phyloP scores from a whole-genome alignment of 1,284 basidiomycete species.

The Papiliotrema nemorosa region DNA sequence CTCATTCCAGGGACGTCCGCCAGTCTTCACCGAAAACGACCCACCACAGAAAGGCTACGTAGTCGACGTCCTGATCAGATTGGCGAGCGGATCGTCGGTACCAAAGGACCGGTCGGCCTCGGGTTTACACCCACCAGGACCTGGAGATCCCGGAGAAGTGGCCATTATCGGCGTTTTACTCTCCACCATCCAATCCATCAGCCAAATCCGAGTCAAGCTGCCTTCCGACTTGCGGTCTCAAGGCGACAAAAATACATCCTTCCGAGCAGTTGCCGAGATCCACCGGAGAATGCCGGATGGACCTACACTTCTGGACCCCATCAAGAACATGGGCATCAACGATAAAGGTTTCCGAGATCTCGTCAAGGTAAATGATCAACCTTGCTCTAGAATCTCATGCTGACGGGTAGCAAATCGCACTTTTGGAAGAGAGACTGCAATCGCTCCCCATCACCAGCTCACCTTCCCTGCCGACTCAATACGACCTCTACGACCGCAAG shows the following conservation, averaged over 20 bases:
- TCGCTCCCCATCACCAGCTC: conserved; percentile 71
- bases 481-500: conserved; percentile 75
- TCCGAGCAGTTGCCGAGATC: conserved; percentile 87
- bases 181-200: conserved; percentile 80
- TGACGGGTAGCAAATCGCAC: conserved; percentile 72
- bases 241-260: conserved; percentile 72
- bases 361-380: conserved; percentile 60
- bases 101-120: conserved; percentile 65
- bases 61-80: conserved; percentile 86
- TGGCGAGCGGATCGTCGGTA: conserved; percentile 63
- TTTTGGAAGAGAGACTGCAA: conserved; percentile 77
- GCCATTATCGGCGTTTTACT: conserved; percentile 86
- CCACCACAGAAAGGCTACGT: conserved; percentile 89
- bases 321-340: conserved; percentile 94
- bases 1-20: conserved; percentile 29
- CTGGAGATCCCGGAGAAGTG: conserved; percentile 70
- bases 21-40: conserved; percentile 53
- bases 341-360: conserved; percentile 89
- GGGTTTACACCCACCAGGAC: conserved; percentile 64
- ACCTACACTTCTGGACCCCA: conserved; percentile 81
- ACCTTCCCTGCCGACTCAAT: conserved; percentile 69
- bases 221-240: conserved; percentile 83
- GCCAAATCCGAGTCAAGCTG: conserved; percentile 80
- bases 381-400: neutral
- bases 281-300: conserved; percentile 84